Percentiles rank a stretch among this genome's conserved stretches.
These are phyloP conservation scores for Domatiomyces catenatus DNA, from an alignment of 2,329 filamentous ascomycete genomes.

Conservation along the genomic window DNA sequence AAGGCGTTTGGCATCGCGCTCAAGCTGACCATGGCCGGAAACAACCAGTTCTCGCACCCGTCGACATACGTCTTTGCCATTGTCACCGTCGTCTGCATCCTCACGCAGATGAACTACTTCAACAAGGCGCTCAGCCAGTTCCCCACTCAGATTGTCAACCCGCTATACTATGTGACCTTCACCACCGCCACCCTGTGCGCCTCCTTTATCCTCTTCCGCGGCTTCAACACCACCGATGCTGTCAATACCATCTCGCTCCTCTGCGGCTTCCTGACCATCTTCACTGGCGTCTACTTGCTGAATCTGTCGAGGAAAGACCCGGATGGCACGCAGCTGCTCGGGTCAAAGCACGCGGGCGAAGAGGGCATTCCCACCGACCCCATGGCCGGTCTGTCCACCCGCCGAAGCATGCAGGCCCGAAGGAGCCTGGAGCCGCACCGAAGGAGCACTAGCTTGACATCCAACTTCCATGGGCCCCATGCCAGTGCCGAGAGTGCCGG, in stretches of 20 bases:
- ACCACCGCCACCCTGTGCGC: slow-evolving; percentile 87
- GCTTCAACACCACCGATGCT: slow-evolving; percentile 85
- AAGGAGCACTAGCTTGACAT: slow-evolving; percentile 33
- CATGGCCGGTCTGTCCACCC: slow-evolving; percentile 74
- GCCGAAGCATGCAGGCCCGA: slow-evolving; percentile 81
- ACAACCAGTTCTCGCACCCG: slow-evolving; percentile 89
- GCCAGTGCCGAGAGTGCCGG: slow-evolving; percentile 49
- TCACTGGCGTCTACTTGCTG: slow-evolving; percentile 84
- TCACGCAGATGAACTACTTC: slow-evolving; percentile 99
- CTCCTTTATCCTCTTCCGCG: slow-evolving; percentile 88
- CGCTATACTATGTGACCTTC: slow-evolving; percentile 94
- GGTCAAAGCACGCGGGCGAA: slow-evolving; percentile 39
- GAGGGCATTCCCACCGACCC: slow-evolving; percentile 84
- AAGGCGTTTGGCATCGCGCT: slow-evolving; percentile 97
- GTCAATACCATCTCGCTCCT: slow-evolving; percentile 87
- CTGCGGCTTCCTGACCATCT: slow-evolving; percentile 86
- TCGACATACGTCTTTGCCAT: slow-evolving; percentile 98
- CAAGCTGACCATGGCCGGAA: slow-evolving; percentile 80
- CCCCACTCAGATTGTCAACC: slow-evolving; percentile 92
- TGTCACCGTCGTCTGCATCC: slow-evolving; percentile 77
- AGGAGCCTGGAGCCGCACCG: slow-evolving; percentile 43
- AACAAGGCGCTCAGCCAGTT: slow-evolving; percentile 97
- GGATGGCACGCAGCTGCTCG: slow-evolving; percentile 54
- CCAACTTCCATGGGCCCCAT: slow-evolving; percentile 41
- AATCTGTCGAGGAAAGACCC: slow-evolving; percentile 91